Base-by-base conservation (phyloP, 768 basidiomycete species). In the Inosperma sp. region DNA sequence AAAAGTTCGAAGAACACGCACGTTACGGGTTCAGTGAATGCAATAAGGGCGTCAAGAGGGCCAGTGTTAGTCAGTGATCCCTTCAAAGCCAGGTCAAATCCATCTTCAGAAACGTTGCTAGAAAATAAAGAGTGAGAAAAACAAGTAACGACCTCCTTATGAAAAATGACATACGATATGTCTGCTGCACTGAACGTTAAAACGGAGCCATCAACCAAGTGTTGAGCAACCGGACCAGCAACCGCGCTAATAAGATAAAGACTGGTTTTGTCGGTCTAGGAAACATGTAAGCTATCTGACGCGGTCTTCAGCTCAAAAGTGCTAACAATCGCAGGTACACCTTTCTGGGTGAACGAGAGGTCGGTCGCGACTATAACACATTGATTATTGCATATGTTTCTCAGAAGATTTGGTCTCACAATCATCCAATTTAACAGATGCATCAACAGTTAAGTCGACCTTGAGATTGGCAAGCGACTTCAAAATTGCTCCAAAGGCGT, bases 161-260 rank as follows among this genome's bases (percentile, higher is more conserved):
- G 33, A 46, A 25, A 27, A 34, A 33, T 13, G 10, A 65, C 72
- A 3, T 60, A 78, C 77, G 75, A 79, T 57, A 88, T 82, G 48
- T 81, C 78, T 2, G 80, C 86, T 37, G 72, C 68, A 25, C 60
- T 71, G 62, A 86, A 87, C 7, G 70, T 67, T 42, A 88, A 61
- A 5, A 70, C 54, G 1, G 85, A 73, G 16, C 70, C 72, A 40
- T 82, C 75, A 21, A 88, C 84, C 13, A 88, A 73, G 56, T 74
- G 69, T 63, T 86, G 86, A 2, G 81, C 77, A 23, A 83, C 68
- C 12, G 85, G 83, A 14, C 75, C 81, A 34, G 84, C 82, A 25
- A 87, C 82, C 3, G 79, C 83, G n/a, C 84, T 83, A 33, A 87
- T 82, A 43, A 87, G 72, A 65, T 78, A 85, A 21, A 88, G 65